phyloP scores from a whole-genome alignment of 306 rosid species.

The Dryas alaskensis region DNA sequence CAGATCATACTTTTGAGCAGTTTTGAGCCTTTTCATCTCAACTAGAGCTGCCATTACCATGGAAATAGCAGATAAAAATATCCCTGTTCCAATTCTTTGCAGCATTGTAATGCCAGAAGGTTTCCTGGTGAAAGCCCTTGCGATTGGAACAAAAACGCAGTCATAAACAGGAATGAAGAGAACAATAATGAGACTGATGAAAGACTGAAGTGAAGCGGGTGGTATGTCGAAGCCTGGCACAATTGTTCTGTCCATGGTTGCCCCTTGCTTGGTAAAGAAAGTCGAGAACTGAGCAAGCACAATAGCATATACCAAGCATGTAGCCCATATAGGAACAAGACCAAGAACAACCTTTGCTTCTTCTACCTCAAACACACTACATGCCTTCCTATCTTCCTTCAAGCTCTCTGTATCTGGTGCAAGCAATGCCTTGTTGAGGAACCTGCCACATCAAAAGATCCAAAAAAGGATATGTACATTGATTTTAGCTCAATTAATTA shows the following conservation, averaged over 20 bases:
- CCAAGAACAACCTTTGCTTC: conserved; percentile 42
- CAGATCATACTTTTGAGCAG: conserved; percentile 41
- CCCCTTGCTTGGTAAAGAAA: conserved; percentile 49
- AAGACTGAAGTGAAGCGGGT: conserved; percentile 51
- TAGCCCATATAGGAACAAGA: conserved; percentile 36
- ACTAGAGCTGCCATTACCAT: conserved; percentile 44
- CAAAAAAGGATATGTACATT: background rate
- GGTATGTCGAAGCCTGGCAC: conserved; percentile 36
- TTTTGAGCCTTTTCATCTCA: conserved; percentile 50
- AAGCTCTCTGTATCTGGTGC: conserved; percentile 8
- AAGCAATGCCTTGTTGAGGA: conserved; percentile 36
- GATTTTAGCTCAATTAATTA: too few species aligned
- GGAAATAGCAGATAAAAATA: conserved; percentile 34
- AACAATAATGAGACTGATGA: conserved; percentile 27
- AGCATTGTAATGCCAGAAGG: conserved; percentile 57
- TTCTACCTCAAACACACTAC: conserved; percentile 34
- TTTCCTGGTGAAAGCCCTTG: conserved; percentile 41
- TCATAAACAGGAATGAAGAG: conserved; percentile 48
- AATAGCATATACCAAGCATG: conserved; percentile 33
- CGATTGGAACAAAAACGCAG: conserved; percentile 40
- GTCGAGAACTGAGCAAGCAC: conserved; percentile 36
- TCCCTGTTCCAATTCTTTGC: conserved; percentile 61
- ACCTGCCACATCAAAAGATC: conserved; percentile 19
- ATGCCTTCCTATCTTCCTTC: conserved; percentile 13
- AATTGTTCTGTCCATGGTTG: conserved; percentile 43